Conservation (phyloP, 805 yeast genomes). For the Sugiyamaella marilandica region DNA sequence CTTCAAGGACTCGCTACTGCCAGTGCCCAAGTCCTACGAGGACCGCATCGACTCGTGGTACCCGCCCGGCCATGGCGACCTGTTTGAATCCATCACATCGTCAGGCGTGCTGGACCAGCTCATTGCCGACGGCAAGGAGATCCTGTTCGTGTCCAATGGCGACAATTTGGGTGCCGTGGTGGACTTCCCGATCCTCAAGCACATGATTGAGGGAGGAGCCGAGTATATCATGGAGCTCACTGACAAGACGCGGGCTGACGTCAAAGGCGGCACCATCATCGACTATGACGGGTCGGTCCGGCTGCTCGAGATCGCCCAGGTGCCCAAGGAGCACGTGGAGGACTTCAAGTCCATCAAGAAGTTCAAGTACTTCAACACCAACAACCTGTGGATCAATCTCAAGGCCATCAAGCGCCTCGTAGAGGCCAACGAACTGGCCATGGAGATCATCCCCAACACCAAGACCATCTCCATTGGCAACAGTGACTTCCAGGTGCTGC, state of each 20-base stretch:
- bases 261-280: slow-evolving; percentile 97
- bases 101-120: slow-evolving; percentile 90
- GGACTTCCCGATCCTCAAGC: slow-evolving; percentile 81
- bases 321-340: slow-evolving; percentile 96
- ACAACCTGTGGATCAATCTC: slow-evolving; percentile 95
- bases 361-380: slow-evolving; percentile 96
- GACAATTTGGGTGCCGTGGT: slow-evolving; percentile 99
- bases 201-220: slow-evolving; percentile 85
- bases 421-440: slow-evolving; percentile 71
- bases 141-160: slow-evolving; percentile 93
- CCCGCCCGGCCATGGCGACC: slow-evolving; percentile 99
- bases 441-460: slow-evolving; percentile 94
- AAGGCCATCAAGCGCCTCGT: slow-evolving; percentile 90
- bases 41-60: slow-evolving; percentile 88
- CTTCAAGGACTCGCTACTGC: slow-evolving; percentile 89
- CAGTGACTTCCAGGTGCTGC: slow-evolving; percentile 77
- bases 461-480: slow-evolving; percentile 78
- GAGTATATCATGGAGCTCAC: slow-evolving; percentile 98
- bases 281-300: slow-evolving; percentile 93
- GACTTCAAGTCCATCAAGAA: slow-evolving; percentile 97
- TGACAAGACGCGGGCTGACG: slow-evolving; percentile 98
- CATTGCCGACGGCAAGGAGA: slow-evolving; percentile 89
- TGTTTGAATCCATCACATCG: slow-evolving; percentile 82
- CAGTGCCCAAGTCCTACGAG: slow-evolving; percentile 75
- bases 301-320: slow-evolving; percentile 95